phyloP scores from a whole-genome alignment of 1,139 yeast genomes.

The Geotrichum macrosporum region DNA sequence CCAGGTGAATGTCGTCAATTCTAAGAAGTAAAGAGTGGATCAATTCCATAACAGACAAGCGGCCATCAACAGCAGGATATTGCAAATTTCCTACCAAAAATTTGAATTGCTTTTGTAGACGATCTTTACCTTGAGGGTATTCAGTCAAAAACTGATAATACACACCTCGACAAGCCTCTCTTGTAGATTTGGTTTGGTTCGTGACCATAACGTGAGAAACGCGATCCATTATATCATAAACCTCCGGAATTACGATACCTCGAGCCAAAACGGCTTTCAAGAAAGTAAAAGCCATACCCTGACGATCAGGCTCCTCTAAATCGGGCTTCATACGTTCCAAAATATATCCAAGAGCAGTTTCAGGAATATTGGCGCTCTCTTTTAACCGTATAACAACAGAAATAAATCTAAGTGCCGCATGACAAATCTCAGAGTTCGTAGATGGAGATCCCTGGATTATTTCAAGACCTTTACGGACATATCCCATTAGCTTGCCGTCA shows the following conservation, averaged over 20 bases:
- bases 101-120: constrained; percentile 76
- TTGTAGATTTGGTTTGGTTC: constrained; percentile 74
- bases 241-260: constrained; percentile 76
- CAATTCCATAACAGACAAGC: constrained; percentile 88
- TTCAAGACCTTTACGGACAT: constrained; percentile 49
- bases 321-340: constrained; percentile 80
- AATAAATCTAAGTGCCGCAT: constrained; percentile 68
- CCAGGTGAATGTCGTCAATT: constrained; percentile 56
- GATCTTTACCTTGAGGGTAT: constrained; percentile 88
- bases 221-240: constrained; percentile 82
- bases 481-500: constrained; percentile 39
- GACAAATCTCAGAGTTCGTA: constrained; percentile 79
- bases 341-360: constrained; percentile 68
- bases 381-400: constrained; percentile 70
- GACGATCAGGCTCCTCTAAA: constrained; percentile 83
- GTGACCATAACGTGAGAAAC: constrained; percentile 86
- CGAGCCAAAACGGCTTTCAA: constrained; percentile 69
- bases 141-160: constrained; percentile 87
- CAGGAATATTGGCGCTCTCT: constrained; percentile 61
- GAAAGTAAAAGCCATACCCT: constrained; percentile 83
- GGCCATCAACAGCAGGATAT: constrained; percentile 82
- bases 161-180: constrained; percentile 81
- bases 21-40: constrained; percentile 65
- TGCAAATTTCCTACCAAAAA: constrained; percentile 77
- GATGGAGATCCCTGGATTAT: constrained; percentile 72